phyloP scores from a whole-genome alignment of 306 rosid species.

The Abrus pulchellus region DNA sequence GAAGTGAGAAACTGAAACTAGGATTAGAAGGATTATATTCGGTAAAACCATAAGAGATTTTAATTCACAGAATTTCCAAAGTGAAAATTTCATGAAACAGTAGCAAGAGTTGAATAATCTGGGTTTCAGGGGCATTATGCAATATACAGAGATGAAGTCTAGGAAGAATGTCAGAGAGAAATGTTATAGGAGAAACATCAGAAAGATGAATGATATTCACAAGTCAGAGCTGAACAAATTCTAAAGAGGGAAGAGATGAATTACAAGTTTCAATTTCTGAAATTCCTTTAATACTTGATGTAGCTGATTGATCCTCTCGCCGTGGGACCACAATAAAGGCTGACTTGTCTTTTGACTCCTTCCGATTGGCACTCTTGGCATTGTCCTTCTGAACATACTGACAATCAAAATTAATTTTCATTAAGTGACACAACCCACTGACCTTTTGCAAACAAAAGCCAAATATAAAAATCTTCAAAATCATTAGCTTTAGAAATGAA shows the following conservation, averaged over 20 bases:
- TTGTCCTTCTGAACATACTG: conserved; percentile 92
- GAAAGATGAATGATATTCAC: conserved; percentile 10
- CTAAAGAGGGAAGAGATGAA: conserved; percentile 19
- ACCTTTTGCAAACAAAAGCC: conserved; percentile 39
- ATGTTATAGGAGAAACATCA: background rate
- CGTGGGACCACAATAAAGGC: conserved; percentile 63
- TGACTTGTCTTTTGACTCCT: conserved; percentile 65
- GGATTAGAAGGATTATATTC: background rate
- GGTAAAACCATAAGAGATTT: background rate
- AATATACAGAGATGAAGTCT: background rate
- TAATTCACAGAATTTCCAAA: background rate
- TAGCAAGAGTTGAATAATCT: background rate
- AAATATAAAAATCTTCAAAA: conserved; percentile 32
- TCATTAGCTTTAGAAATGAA: conserved; percentile 1
- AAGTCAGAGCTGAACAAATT: conserved; percentile 32
- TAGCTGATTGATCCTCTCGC: conserved; percentile 69
- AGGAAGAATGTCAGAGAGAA: background rate
- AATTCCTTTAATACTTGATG: conserved; percentile 64
- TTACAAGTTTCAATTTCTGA: conserved; percentile 70
- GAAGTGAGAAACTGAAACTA: background rate
- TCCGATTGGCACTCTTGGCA: conserved; percentile 63
- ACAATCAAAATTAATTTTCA: conserved; percentile 49
- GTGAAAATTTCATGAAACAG: background rate
- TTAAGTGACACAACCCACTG: conserved; percentile 8
- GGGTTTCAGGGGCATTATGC: background rate